Percentiles rank a stretch among this genome's conserved stretches.
Evolutionary conservation across 768 basidiomycete species (phyloP).

Genomic region (Rossbeevera mucosa): DNA sequence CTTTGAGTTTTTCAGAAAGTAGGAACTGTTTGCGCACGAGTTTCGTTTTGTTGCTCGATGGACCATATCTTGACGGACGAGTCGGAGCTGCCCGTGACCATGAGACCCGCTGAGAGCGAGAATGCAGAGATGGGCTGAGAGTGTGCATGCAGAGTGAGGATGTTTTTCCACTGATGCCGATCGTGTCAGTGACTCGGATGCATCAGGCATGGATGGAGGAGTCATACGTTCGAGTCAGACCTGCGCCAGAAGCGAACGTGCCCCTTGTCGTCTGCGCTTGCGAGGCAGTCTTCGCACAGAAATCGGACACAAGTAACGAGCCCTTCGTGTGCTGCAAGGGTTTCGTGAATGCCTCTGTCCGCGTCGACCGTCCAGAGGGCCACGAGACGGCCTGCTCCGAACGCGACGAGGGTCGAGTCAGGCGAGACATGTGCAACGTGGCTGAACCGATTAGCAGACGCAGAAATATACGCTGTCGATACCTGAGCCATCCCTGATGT

Average conservation of each 20-base stretch:
- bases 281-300: constrained; percentile 44
- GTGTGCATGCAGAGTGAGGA: constrained; percentile 54
- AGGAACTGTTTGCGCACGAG: constrained; percentile 21
- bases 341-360: constrained; percentile 57
- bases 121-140: constrained; percentile 65
- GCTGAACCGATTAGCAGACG: constrained; percentile 44
- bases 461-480: constrained; percentile 41
- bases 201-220: constrained; percentile 5
- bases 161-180: constrained; percentile 51
- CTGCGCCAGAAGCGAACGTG: constrained; percentile 57
- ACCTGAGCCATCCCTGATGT: constrained; percentile 8
- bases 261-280: constrained; percentile 78
- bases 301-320: constrained; percentile 77
- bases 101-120: constrained; percentile 40
- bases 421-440: constrained; percentile 36
- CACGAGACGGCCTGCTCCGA: constrained; percentile 51
- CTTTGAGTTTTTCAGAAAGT: neutral
- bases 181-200: neutral
- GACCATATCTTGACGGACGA: constrained; percentile 73
- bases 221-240: constrained; percentile 26
- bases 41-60: constrained; percentile 26
- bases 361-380: constrained; percentile 59
- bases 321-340: constrained; percentile 71
- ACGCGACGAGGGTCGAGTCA: constrained; percentile 41
- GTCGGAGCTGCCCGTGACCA: constrained; percentile 84